Evolutionary conservation across 495 filamentous ascomycete genomes (phyloP).

Genomic region (Aspergillus egyptiacus): DNA sequence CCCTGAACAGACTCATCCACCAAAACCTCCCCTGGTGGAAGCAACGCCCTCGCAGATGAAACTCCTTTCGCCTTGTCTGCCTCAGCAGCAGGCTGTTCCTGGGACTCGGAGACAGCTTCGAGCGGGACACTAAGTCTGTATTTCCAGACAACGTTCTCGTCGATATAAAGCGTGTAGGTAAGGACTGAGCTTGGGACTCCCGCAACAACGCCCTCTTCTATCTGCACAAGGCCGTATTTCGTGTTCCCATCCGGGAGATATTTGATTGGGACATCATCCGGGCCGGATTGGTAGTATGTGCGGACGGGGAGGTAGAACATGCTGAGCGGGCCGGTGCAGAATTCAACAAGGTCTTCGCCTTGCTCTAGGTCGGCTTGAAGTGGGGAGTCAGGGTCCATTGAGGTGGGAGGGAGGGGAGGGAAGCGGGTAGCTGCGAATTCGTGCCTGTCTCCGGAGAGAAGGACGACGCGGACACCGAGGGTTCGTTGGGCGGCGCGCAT

Average conservation of each 20-base stretch:
- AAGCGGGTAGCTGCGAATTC: slow-evolving; percentile 92
- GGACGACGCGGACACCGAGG: slow-evolving; percentile 69
- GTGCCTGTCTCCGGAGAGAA: slow-evolving; percentile 86
- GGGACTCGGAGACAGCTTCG: background rate
- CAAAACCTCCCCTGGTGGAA: slow-evolving; percentile 28
- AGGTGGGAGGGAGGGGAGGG: slow-evolving; percentile 50
- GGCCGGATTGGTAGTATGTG: slow-evolving; percentile 72
- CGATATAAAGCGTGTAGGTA: slow-evolving; percentile 76
- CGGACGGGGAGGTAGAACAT: slow-evolving; percentile 90
- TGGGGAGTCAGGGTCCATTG: slow-evolving; percentile 25
- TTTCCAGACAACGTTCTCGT: slow-evolving; percentile 73
- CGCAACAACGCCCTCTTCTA: slow-evolving; percentile 47
- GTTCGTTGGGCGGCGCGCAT: slow-evolving; percentile 75
- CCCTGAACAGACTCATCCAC: slow-evolving; percentile 21
- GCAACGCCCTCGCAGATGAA: background rate
- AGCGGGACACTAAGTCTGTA: slow-evolving; percentile 40
- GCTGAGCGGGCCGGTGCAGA: slow-evolving; percentile 78
- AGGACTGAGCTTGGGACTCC: slow-evolving; percentile 46
- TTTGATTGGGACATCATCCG: slow-evolving; percentile 74
- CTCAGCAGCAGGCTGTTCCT: slow-evolving; percentile 10
- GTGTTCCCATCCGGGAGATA: slow-evolving; percentile 82
- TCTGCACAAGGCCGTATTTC: slow-evolving; percentile 87
- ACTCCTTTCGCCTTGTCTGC: background rate
- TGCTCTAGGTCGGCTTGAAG: background rate
- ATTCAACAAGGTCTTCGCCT: slow-evolving; percentile 67